A percentile compares a stretch with the other conserved stretches of the same genome.
phyloP scores from a whole-genome alignment of 345 rosid species.

The Murraya paniculata region DNA sequence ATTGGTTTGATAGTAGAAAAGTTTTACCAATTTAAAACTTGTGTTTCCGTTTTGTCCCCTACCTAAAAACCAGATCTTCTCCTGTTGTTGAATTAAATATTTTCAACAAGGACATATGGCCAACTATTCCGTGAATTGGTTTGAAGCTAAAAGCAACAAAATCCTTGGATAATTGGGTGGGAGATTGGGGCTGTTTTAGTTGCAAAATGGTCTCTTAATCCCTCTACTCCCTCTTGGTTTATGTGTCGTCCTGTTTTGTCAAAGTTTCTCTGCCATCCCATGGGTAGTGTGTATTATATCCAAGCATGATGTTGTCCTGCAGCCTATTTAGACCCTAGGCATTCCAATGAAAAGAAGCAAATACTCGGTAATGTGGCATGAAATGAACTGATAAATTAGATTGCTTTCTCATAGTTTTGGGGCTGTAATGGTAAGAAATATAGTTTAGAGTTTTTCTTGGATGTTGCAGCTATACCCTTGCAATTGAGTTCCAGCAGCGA shows the following conservation, averaged over 20 bases:
- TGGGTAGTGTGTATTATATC: background rate
- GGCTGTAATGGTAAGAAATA: background rate
- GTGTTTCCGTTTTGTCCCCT: background rate
- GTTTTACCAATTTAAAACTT: background rate
- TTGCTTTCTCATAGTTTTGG: background rate
- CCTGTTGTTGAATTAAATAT: background rate
- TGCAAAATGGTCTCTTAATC: background rate
- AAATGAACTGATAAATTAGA: background rate
- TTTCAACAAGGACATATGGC: background rate
- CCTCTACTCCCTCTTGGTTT: background rate
- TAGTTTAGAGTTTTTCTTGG: conserved; percentile 6
- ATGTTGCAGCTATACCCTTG: conserved; percentile 65
- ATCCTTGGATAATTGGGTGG: background rate
- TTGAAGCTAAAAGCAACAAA: background rate
- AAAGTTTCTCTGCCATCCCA: background rate
- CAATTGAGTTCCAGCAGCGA: conserved; percentile 78
- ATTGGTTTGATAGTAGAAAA: background rate
- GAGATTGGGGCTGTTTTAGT: background rate
- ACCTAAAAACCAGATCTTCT: background rate
- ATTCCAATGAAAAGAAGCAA: background rate
- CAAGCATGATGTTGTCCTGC: background rate
- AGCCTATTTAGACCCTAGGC: background rate
- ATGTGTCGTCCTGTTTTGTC: background rate
- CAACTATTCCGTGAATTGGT: background rate
- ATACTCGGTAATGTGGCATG: background rate